These are phyloP conservation scores for Claviceps capensis DNA, from an alignment of 2,329 filamentous ascomycete species.

Conservation along the genomic window DNA sequence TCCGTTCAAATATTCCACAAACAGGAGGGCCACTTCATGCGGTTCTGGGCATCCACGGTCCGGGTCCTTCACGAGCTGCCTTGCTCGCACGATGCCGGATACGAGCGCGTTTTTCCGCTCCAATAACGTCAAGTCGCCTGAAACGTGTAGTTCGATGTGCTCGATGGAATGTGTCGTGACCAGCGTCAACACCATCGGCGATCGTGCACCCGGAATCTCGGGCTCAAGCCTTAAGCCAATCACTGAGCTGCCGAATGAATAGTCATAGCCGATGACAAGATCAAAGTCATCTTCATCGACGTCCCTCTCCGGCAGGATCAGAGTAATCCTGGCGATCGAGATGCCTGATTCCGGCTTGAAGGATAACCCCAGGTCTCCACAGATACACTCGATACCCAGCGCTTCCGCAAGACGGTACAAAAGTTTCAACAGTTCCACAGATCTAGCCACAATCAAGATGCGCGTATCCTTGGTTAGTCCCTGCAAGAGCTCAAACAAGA, in stretches of 20 bases:
- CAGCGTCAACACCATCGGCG: slow-evolving; percentile 34
- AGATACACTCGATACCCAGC: slow-evolving; percentile 22
- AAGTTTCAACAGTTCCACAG: slow-evolving; percentile 35
- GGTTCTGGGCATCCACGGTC: slow-evolving; percentile 27
- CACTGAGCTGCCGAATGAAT: slow-evolving; percentile 29
- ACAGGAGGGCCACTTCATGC: slow-evolving; percentile 31
- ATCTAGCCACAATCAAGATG: slow-evolving; percentile 39
- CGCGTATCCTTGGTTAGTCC: slow-evolving; percentile 29
- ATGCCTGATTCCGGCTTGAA: slow-evolving; percentile 14
- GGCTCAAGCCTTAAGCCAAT: slow-evolving; percentile 4
- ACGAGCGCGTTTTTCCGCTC: slow-evolving; percentile 35
- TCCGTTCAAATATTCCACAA: slow-evolving; percentile 31
- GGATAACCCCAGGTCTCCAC: slow-evolving; percentile 16
- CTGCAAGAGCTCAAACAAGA: slow-evolving; percentile 41
- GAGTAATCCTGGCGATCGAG: slow-evolving; percentile 25
- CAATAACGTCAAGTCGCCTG: slow-evolving; percentile 19
- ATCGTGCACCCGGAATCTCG: slow-evolving; percentile 9
- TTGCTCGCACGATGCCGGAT: slow-evolving; percentile 22
- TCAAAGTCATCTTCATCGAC: slow-evolving; percentile 29
- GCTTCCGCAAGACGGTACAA: slow-evolving; percentile 34
- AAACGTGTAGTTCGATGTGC: slow-evolving; percentile 36
- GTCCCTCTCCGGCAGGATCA: slow-evolving; percentile 27
- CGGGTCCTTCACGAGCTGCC: slow-evolving; percentile 26
- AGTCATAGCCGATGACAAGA: slow-evolving; percentile 40
- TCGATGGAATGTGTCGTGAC: slow-evolving; percentile 40